Evolutionary conservation across 352 stramenopile species (phyloP).

Genomic region (Pythium brachiatum): DNA sequence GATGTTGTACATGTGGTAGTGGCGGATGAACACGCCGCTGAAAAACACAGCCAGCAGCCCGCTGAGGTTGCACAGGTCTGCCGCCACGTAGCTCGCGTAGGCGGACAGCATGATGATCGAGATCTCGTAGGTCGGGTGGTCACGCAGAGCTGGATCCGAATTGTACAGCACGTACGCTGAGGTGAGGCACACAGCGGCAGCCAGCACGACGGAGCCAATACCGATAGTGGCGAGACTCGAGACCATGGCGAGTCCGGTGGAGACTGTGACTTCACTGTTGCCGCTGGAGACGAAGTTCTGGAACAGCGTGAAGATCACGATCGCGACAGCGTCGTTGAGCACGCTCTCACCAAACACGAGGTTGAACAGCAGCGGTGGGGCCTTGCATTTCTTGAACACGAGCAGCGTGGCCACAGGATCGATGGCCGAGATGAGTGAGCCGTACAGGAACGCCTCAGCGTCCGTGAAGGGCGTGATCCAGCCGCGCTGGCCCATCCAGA

Average conservation of each 20-base stretch:
- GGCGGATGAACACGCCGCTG: constrained; percentile 52
- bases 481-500: constrained; percentile 38
- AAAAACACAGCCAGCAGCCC: constrained; percentile 93
- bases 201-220: constrained; percentile 47
- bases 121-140: constrained; percentile 58
- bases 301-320: constrained; percentile 75
- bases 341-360: constrained; percentile 91
- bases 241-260: constrained; percentile 27
- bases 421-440: constrained; percentile 89
- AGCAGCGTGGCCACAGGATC: constrained; percentile 90
- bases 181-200: constrained; percentile 40
- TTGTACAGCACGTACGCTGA: constrained; percentile 44
- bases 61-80: constrained; percentile 57
- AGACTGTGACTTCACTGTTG: constrained; percentile 31
- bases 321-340: constrained; percentile 81
- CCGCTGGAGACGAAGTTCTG: constrained; percentile 47
- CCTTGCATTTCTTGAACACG: constrained; percentile 86
- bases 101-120: constrained; percentile 64
- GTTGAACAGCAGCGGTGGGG: constrained; percentile 87
- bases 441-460: constrained; percentile 87
- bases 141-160: constrained; percentile 34
- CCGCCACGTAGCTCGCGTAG: constrained; percentile 70
- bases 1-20: constrained; percentile 46
- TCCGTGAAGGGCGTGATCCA: constrained; percentile 68
- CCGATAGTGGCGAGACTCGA: constrained; percentile 37